These are phyloP conservation scores for Rugonectria rugulosa DNA, from an alignment of 2,329 filamentous ascomycete species.

Conservation along the genomic window DNA sequence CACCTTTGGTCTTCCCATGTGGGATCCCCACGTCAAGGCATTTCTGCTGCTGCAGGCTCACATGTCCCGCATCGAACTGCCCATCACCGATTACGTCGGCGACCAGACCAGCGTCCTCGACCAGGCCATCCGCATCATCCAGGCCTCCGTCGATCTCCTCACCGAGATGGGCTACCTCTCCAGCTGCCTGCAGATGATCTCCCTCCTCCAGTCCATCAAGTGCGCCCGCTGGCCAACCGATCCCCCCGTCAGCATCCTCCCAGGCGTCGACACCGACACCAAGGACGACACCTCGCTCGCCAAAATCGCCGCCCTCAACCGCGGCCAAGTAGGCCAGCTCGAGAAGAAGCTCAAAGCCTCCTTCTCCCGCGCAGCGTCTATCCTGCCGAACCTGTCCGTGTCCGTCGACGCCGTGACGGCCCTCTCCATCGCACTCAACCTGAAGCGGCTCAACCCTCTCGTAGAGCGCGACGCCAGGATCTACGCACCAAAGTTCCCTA, in stretches of 20 bases:
- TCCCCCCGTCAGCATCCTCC: constrained; percentile 79
- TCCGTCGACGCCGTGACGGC: constrained; percentile 67
- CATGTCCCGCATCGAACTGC: constrained; percentile 90
- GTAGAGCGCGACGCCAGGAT: constrained; percentile 74
- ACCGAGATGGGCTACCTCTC: constrained; percentile 86
- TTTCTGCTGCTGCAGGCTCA: constrained; percentile 94
- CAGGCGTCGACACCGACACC: constrained; percentile 65
- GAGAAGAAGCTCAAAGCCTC: constrained; percentile 58
- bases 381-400: constrained; percentile 75
- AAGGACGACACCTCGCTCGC: constrained; percentile 53
- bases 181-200: constrained; percentile 82
- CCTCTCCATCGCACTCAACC: constrained; percentile 65
- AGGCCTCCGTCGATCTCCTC: constrained; percentile 92
- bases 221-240: constrained; percentile 90
- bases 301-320: constrained; percentile 49
- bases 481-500: constrained; percentile 89
- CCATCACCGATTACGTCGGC: constrained; percentile 96
- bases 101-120: constrained; percentile 91
- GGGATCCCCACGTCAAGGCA: constrained; percentile 97
- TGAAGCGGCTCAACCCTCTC: constrained; percentile 73
- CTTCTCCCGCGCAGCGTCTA: constrained; percentile 66
- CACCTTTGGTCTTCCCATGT: constrained; percentile 82
- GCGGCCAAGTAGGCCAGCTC: constrained; percentile 51
- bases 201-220: constrained; percentile 89
- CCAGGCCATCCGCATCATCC: constrained; percentile 95